Evolutionary conservation across 176 grass and related monocot genomes (phyloP).

Genomic region (Rhipidocladum racemiflorum): DNA sequence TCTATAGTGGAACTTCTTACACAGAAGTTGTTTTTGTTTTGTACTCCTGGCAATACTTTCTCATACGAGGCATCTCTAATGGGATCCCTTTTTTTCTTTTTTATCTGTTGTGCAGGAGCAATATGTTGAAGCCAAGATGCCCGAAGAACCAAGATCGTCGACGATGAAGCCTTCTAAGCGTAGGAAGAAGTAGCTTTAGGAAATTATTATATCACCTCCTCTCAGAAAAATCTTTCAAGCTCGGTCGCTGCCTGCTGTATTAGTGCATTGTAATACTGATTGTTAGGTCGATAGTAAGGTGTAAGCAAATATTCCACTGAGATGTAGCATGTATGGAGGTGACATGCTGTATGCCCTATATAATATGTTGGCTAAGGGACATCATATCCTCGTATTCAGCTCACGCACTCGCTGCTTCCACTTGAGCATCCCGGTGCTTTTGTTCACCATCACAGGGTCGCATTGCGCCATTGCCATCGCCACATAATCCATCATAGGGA

Average conservation of each 20-base stretch:
- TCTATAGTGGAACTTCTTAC: neutral
- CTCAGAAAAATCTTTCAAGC: neutral
- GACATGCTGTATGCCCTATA: no score
- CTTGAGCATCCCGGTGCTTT: no score
- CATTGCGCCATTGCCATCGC: no score
- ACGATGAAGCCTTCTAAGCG: conserved; percentile 50
- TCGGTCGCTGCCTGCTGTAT: neutral
- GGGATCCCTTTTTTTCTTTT: neutral
- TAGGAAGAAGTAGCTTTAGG: conserved; percentile 52
- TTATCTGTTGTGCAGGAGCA: conserved; percentile 40
- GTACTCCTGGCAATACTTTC: neutral
- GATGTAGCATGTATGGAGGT: no score
- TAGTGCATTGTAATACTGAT: neutral
- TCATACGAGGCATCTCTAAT: neutral
- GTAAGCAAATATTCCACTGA: neutral
- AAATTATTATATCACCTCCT: neutral
- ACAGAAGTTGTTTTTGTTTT: neutral
- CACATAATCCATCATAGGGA: no score
- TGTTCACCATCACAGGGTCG: no score
- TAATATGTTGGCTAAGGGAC: no score
- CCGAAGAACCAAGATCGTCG: conserved; percentile 32
- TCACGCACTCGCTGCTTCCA: no score
- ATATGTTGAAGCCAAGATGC: conserved; percentile 45
- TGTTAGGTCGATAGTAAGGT: neutral
- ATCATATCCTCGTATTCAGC: no score